Conservation (phyloP, 75 land plant species). For the Pinus albicaulis region DNA sequence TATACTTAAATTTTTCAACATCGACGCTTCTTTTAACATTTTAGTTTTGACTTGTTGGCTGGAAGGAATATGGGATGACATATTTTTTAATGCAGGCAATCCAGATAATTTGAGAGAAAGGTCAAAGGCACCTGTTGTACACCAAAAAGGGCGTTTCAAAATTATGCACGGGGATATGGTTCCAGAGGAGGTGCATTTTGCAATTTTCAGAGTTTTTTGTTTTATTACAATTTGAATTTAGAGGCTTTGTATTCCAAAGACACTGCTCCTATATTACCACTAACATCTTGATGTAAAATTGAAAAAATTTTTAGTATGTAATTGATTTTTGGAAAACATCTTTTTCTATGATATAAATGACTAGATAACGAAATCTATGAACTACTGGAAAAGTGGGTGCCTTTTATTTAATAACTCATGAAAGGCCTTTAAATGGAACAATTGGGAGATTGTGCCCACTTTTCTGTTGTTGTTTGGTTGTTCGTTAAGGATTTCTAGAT, state of each 20-base stretch:
- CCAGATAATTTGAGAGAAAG: constrained; percentile 27
- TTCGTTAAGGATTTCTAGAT: too few relatives aligned
- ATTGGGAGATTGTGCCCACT: too few relatives aligned
- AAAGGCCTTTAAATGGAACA: too few relatives aligned
- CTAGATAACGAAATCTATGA: too few relatives aligned
- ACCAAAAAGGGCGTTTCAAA: constrained; percentile 90
- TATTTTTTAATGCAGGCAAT: not conserved
- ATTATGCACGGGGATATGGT: constrained; percentile 71
- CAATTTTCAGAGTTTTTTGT: not conserved
- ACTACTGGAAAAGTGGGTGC: too few relatives aligned
- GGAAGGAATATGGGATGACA: not conserved
- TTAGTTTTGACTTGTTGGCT: too few relatives aligned
- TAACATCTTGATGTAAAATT: too few relatives aligned
- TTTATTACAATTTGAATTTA: not conserved
- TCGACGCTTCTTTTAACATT: not conserved
- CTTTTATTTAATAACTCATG: too few relatives aligned
- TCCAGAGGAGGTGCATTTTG: constrained; percentile 39
- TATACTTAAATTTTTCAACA: not conserved
- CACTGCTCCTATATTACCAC: not conserved
- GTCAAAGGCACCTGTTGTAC: constrained; percentile 48
- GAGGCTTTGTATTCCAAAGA: not conserved
- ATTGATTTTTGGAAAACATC: too few relatives aligned
- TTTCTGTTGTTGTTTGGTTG: too few relatives aligned
- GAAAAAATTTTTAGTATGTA: too few relatives aligned
- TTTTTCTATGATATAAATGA: too few relatives aligned